Percentiles rank a stretch among this genome's conserved stretches.
phyloP scores from a whole-genome alignment of 176 grass and related monocot species.

The Musa schizocarpa region DNA sequence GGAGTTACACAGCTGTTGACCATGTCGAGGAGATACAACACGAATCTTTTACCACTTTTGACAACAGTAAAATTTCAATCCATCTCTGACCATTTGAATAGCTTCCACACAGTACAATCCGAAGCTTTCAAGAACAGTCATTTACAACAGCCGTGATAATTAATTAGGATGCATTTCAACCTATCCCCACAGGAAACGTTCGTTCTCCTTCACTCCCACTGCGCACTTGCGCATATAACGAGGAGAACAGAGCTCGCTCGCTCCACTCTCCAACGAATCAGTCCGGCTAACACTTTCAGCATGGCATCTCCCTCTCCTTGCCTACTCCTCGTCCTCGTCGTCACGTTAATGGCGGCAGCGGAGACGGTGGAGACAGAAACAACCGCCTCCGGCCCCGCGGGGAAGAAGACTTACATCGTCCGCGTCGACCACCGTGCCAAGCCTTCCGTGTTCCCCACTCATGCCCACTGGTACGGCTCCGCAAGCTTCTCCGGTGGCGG shows the following conservation, averaged over 20 bases:
- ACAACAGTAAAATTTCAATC: no score
- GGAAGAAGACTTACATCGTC: constrained; percentile 74
- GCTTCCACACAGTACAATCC: no score
- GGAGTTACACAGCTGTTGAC: no score
- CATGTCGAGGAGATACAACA: no score
- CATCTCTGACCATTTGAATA: no score
- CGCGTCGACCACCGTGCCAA: constrained; percentile 54
- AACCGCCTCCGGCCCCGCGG: not conserved
- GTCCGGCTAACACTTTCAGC: not conserved
- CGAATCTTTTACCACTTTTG: no score
- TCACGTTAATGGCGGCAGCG: constrained; percentile 19
- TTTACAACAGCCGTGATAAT: no score
- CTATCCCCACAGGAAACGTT: no score
- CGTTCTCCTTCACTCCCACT: no score
- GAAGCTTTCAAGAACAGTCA: no score
- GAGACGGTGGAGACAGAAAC: not conserved
- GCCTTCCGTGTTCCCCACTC: constrained; percentile 61
- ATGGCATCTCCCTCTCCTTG: constrained; percentile 9
- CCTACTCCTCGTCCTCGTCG: constrained; percentile 9
- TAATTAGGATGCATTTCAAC: no score
- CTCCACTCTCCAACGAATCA: not conserved
- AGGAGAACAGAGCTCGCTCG: not conserved
- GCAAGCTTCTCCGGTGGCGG: constrained; percentile 32
- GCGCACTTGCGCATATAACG: not conserved
- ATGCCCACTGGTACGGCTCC: constrained; percentile 74